phyloP scores from a whole-genome alignment of 805 yeast species.

The Ogataea polymorpha region DNA sequence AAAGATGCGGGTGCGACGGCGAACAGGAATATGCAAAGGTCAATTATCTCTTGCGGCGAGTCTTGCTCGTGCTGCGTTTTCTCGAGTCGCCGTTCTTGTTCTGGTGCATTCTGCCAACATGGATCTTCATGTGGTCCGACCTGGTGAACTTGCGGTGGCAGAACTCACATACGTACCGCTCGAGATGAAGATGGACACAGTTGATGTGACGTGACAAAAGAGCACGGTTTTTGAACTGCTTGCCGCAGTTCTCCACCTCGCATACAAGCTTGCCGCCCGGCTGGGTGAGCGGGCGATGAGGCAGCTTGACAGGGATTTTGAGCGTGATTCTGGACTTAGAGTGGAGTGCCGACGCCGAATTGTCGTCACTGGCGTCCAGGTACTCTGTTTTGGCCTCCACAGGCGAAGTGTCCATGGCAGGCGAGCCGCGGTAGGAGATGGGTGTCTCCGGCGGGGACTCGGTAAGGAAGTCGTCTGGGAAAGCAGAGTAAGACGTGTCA shows the following conservation, averaged over 20 bases:
- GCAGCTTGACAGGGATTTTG: slow-evolving; percentile 9
- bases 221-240: slow-evolving; percentile 57
- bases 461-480: slow-evolving; percentile 5
- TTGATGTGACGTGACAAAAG: slow-evolving; percentile 66
- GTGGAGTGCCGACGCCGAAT: not conserved
- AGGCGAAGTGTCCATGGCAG: slow-evolving; percentile 4
- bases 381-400: not conserved
- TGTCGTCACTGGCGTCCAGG: not conserved
- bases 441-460: slow-evolving; percentile 6
- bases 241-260: slow-evolving; percentile 32
- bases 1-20: not conserved
- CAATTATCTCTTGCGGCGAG: slow-evolving; percentile 11
- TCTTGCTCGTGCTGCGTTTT: slow-evolving; percentile 3
- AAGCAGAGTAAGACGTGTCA: slow-evolving; percentile 7
- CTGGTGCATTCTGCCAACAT: slow-evolving; percentile 43
- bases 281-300: slow-evolving; percentile 2
- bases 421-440: slow-evolving; percentile 2
- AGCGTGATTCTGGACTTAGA: slow-evolving; percentile 6
- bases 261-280: slow-evolving; percentile 37
- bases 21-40: slow-evolving; percentile 4
- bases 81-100: slow-evolving; percentile 8
- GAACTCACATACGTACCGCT: slow-evolving; percentile 51
- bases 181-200: slow-evolving; percentile 54
- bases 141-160: slow-evolving; percentile 65
- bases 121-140: slow-evolving; percentile 66